These are phyloP conservation scores for Mycotypha africana DNA, from an alignment of 371 early-diverging fungal species.

Conservation along the genomic window DNA sequence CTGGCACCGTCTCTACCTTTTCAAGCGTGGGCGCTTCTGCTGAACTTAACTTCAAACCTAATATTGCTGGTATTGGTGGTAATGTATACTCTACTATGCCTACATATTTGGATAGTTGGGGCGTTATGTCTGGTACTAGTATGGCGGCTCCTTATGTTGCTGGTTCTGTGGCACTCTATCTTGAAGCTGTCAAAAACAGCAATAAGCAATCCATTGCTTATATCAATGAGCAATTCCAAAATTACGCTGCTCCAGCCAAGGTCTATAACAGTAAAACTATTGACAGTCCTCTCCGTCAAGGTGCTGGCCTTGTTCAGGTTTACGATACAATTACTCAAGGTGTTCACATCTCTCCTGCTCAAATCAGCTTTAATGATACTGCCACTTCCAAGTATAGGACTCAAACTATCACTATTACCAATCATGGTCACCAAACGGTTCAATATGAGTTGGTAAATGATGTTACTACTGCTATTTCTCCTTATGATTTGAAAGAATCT, in stretches of 20 bases:
- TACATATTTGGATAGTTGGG: slow-evolving; percentile 39
- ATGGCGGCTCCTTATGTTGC: slow-evolving; percentile 70
- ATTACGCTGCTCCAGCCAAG: slow-evolving; percentile 30
- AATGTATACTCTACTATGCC: slow-evolving; percentile 60
- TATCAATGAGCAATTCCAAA: slow-evolving; percentile 39
- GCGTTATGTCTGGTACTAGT: slow-evolving; percentile 53
- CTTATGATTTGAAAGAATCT: slow-evolving; percentile 22
- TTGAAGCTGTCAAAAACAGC: slow-evolving; percentile 28
- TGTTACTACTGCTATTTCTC: slow-evolving; percentile 32
- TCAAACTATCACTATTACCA: slow-evolving; percentile 49
- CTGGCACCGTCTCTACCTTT: slow-evolving; percentile 33
- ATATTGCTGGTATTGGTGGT: slow-evolving; percentile 63
- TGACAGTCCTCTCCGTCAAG: slow-evolving; percentile 47
- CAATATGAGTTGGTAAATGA: slow-evolving; percentile 44
- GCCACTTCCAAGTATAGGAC: slow-evolving; percentile 24
- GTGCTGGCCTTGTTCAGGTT: slow-evolving; percentile 71
- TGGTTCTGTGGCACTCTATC: slow-evolving; percentile 59
- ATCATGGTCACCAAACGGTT: slow-evolving; percentile 44
- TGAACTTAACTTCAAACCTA: slow-evolving; percentile 41
- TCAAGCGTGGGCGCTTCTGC: slow-evolving; percentile 34
- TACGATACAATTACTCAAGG: slow-evolving; percentile 51
- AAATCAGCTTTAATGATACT: slow-evolving; percentile 65
- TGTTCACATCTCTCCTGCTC: slow-evolving; percentile 52
- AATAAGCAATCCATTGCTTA: slow-evolving; percentile 14
- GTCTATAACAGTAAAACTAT: slow-evolving; percentile 5